These are phyloP conservation scores for Syzygium syzygioides DNA, from an alignment of 441 rosid genomes.

Conservation along the genomic window DNA sequence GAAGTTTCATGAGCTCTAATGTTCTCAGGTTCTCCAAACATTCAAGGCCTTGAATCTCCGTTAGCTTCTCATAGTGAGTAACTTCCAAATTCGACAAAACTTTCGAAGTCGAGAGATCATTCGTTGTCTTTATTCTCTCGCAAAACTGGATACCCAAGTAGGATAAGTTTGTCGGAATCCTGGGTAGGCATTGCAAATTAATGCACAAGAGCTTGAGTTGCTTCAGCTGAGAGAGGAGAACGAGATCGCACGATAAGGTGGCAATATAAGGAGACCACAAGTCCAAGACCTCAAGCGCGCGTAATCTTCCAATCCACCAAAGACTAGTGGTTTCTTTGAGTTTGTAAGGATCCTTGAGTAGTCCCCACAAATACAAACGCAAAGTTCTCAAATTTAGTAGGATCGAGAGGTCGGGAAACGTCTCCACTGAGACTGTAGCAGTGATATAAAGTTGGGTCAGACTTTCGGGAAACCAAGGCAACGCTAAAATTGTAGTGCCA, in stretches of 20 bases:
- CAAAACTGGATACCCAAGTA: background rate
- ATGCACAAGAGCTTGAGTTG: background rate
- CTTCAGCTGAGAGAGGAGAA: background rate
- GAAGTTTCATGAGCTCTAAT: background rate
- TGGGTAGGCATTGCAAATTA: background rate
- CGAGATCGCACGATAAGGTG: background rate
- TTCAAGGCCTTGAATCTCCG: too few species aligned
- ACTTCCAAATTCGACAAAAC: accelerated
- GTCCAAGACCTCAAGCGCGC: background rate
- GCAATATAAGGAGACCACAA: background rate
- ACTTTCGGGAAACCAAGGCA: too few species aligned
- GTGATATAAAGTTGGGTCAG: accelerated
- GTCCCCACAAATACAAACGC: too few species aligned
- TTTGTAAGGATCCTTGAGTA: too few species aligned
- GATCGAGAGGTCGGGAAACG: too few species aligned
- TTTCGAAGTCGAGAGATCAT: background rate
- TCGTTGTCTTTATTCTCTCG: too few species aligned
- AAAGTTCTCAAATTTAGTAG: too few species aligned
- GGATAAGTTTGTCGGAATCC: background rate
- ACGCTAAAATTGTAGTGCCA: too few species aligned
- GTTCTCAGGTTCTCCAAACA: background rate
- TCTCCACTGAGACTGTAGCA: too few species aligned
- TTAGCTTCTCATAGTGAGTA: accelerated
- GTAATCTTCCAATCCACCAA: too few species aligned
- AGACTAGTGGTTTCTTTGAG: too few species aligned